Conservation (phyloP, 2,329 filamentous ascomycete species). For the Trichoderma atrobrunneum region DNA sequence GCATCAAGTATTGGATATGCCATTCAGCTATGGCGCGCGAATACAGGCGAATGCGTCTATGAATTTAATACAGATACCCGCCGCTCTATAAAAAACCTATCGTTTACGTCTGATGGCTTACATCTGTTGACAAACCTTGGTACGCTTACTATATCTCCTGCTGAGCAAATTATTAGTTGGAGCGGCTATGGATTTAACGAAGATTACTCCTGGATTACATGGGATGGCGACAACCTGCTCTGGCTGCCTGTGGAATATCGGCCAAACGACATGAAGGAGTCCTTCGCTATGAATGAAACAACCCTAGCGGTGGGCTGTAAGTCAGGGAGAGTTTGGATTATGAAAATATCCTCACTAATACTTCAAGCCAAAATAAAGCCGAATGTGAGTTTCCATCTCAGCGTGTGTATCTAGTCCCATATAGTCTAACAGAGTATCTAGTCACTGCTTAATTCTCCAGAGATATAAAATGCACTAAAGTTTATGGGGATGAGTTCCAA, state of each 20-base stretch:
- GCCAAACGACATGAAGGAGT: not conserved
- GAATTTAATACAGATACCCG: not conserved
- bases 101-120: not conserved
- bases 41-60: not conserved
- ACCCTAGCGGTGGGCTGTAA: constrained; percentile 17
- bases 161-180: not conserved
- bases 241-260: constrained; percentile 22
- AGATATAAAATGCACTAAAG: too few relatives aligned
- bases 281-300: not conserved
- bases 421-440: too few relatives aligned
- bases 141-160: not conserved
- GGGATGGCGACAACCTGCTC: constrained; percentile 16
- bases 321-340: constrained; percentile 20
- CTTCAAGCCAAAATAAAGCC: too few relatives aligned
- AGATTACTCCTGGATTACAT: constrained; percentile 17
- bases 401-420: too few relatives aligned
- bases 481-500: too few relatives aligned
- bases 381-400: too few relatives aligned
- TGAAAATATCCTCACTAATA: not conserved
- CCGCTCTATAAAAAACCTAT: not conserved
- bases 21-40: not conserved
- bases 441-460: too few relatives aligned
- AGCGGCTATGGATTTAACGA: not conserved
- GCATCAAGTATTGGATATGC: not conserved
- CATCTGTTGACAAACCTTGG: not conserved